Base-by-base conservation (phyloP, 495 filamentous ascomycete genomes). In the Friedmanniomyces endolithicus region DNA sequence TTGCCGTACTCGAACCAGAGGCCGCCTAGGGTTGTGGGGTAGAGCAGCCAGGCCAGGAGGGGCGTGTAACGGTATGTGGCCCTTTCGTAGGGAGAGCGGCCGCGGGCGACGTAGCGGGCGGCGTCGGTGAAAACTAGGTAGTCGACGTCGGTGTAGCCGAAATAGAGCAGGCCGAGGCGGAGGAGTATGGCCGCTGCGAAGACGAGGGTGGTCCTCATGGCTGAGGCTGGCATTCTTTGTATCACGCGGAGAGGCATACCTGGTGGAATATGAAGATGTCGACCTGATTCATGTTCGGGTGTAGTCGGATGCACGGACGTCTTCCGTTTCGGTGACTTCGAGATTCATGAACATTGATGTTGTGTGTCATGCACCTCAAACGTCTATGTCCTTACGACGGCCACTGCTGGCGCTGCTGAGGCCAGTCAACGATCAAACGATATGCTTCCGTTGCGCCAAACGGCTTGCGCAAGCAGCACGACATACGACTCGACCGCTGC, bases 71-170 rank as follows among this genome's bases (percentile, higher is more conserved):
- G 86, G 70, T 98, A 98, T 0, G 92, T 98, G 63, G 92, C 92
- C 31, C 92, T 78, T 22, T 75, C 71, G 67, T 98, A 98, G 0
- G 92, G 92, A 1, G 86, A 86, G 2, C 62, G 66, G 1, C 85
- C 74, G 24, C 68, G 72, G 0, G 76, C 70, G 40, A 87, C 76
- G 66, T 84, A 90, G 56, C 85, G 86, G 8, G 94, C 79, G 11
- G 92, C 92, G 67, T 95, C 89, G n/a, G 94, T 97, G 75, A 98
- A 98, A 57, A 98, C 92, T 62, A 86, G 82, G 74, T 98, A 98
- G 77, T 98, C 92, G 65, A 98, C 95, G 70, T 98, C 92, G 50
- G 94, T 98, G 75, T 96, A 98, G 35, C 94, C 92, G 68, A 95
- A 96, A 56, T 90, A 58, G 23, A 96, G 77, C 53, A 98, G 76